These are phyloP conservation scores for Penicillium coffeae DNA, from an alignment of 495 filamentous ascomycete genomes.

Conservation along the genomic window DNA sequence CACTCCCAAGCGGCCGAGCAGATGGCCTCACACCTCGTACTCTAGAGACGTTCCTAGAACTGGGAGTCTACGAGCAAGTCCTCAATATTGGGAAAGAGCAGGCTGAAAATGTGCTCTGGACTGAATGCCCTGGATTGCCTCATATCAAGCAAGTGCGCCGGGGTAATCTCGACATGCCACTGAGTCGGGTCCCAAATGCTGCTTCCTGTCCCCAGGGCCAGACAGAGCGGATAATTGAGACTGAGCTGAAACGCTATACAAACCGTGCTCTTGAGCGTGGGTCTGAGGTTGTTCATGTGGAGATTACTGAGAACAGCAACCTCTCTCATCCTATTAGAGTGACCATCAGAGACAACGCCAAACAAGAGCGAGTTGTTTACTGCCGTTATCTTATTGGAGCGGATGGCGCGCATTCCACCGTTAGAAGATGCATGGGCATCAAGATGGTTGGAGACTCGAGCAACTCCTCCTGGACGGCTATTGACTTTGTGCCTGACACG, in stretches of 20 bases:
- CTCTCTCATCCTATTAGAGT: background rate
- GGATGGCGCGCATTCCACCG: constrained; percentile 39
- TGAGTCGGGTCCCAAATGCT: background rate
- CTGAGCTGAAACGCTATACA: background rate
- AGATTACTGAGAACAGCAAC: background rate
- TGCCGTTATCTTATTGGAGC: constrained; percentile 43
- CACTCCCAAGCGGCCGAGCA: background rate
- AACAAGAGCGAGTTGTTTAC: background rate
- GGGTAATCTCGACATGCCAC: background rate
- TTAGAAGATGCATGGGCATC: constrained; percentile 34
- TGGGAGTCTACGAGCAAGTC: background rate
- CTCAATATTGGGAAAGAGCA: background rate
- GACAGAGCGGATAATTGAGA: background rate
- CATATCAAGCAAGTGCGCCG: background rate
- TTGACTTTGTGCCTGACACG: constrained; percentile 33
- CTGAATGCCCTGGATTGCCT: background rate
- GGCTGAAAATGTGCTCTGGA: background rate
- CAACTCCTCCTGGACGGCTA: constrained; percentile 37
- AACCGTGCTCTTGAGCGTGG: background rate
- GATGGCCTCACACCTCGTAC: background rate
- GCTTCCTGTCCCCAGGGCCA: background rate
- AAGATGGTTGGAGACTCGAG: constrained; percentile 39
- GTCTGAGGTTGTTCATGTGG: background rate
- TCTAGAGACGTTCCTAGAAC: background rate
- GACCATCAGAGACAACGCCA: background rate